Evolutionary conservation across 2,329 filamentous ascomycete genomes (phyloP).

Genomic region (Knoxdaviesia capensis): DNA sequence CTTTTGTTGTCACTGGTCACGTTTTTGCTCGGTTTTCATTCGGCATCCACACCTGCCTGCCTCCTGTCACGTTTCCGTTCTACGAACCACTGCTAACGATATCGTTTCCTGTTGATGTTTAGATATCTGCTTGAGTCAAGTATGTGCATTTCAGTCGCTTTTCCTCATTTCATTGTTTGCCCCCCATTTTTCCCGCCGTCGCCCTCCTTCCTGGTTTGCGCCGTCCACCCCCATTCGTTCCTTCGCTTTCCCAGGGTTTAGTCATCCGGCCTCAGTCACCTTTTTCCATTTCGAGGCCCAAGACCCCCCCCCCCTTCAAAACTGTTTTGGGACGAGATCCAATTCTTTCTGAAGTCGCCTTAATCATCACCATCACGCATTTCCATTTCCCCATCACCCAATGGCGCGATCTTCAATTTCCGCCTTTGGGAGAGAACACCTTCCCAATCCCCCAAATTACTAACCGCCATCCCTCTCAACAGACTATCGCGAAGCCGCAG

Average conservation of each 20-base stretch:
- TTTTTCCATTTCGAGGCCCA: too few relatives aligned
- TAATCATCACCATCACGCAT: background rate
- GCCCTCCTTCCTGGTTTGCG: background rate
- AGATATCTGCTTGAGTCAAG: too few relatives aligned
- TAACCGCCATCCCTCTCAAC: conserved; percentile 3
- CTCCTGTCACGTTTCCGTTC: background rate
- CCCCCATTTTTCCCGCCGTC: background rate
- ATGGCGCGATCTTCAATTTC: background rate
- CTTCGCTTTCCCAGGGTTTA: background rate
- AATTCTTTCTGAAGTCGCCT: too few relatives aligned
- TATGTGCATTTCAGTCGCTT: background rate
- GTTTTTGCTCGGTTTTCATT: background rate
- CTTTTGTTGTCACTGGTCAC: conserved; percentile 2
- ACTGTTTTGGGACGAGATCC: too few relatives aligned
- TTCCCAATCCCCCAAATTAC: background rate
- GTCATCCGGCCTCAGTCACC: too few relatives aligned
- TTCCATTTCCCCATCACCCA: background rate
- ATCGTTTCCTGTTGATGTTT: too few relatives aligned
- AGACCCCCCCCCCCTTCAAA: too few relatives aligned
- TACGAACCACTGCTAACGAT: background rate
- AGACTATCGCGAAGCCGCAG: conserved; percentile 49
- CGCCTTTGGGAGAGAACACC: background rate
- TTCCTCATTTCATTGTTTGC: background rate
- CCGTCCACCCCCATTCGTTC: background rate
- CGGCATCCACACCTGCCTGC: background rate